Base-by-base conservation (phyloP, 257 asterid genomes). In the Echites panduratus region DNA sequence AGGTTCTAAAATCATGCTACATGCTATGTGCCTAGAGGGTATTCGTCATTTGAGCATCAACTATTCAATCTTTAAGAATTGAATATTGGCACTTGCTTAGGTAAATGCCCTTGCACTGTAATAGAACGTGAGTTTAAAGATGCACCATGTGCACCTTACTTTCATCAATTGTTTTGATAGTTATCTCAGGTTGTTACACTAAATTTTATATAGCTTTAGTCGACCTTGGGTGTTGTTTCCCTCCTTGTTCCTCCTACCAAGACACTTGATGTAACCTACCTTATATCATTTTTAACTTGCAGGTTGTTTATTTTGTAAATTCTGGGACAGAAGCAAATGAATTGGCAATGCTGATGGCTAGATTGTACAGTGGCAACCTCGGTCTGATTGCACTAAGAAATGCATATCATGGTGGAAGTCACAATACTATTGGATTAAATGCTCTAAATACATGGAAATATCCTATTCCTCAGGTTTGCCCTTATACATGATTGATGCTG, bases 261-360 rank as follows among this genome's bases (percentile, higher is more conserved):
- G 53, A 49, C 38, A 69, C 64, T 53, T 43, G 43, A 63, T 43
- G 9, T 19, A 52, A 35, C 53, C 43, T 48, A 14, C 9, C 27
- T 47, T 57, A 27, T 29, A 67, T 79, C 71, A 41, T 82, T 76
- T 70, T 75, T 78, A 70, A 71, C 64, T 19, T 79, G 81, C 88
- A 91, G 97, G 96, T 93, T 72, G 96, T 93, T 66, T 93, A 93
- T 79, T 91, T 91, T 78, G 97, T 93, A 40, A 93, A 93, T 84
- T 93, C 98, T 52, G 97, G 97, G 79, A 89, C 97, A 9, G 98
- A 93, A 86, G 97, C 98, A 68, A 93, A 91, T 75, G 98, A 93
- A 81, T 85, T 93, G 70, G 98, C 98, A 64, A 86, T 85, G 95
- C 35, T 93, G 82, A 91, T 94, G 97, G 98, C 98, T n/a, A 81